Base-by-base conservation (phyloP, 129 eudicot genomes). In the Ambrosia trifida region DNA sequence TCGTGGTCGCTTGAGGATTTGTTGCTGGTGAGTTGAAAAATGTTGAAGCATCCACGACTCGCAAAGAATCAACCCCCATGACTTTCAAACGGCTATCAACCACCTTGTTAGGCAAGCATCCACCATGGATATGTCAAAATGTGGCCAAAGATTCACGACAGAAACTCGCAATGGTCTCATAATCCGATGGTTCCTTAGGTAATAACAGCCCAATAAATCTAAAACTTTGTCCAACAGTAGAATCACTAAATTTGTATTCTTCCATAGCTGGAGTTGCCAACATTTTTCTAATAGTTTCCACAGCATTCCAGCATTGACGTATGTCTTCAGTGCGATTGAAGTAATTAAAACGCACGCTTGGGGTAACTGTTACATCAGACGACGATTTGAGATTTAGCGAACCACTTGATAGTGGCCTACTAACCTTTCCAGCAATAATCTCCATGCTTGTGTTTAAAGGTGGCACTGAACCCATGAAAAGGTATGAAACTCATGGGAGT, bases 1-100 rank as follows among this genome's bases (percentile, higher is more conserved):
- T 28, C 30, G 79, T 40, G 2, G 84, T 78, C 6, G 80, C 89
- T 70, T 74, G 85, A 1, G 89, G 89, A 49, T 84, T 81, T 35
- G 86, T 82, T 66, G 86, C 84, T 1, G 89, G 89, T 10, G 89
- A 74, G 44, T 64, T 69, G 0, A 67, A 75, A 49, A 74, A 77
- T 1, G 81, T 72, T 0, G 83, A 84, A 68, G 78, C 85, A 81
- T 84, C 89, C 59, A 84, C 72, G 20, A 81, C 85, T 31, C 89
- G 62, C 64, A 84, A 61, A 11, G 44, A 68, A 24, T 60, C 69
- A 38, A 65, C 47, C 2, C 89, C 84, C 5, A 74, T 64, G 9
- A 78, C 83, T 19, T 62, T 78, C 66, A 72, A 68, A 56, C 65
- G 51, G 7, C 72, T 52, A 74, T 83, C 83, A 8, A 83, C 78